These are phyloP conservation scores for Dryas integrifolia DNA, from an alignment of 331 rosid genomes.

Conservation along the genomic window DNA sequence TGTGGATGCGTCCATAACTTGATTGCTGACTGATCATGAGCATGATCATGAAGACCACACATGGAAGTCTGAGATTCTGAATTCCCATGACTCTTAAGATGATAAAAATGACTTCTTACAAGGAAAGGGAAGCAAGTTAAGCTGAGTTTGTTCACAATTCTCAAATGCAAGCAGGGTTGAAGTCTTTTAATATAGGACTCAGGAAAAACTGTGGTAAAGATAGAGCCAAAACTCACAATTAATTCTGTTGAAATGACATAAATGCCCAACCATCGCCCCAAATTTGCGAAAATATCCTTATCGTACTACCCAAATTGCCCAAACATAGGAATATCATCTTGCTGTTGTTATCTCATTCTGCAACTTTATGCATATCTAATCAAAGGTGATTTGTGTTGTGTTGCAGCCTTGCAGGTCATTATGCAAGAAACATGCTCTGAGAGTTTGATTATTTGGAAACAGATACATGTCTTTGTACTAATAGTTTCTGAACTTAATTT, in stretches of 20 bases:
- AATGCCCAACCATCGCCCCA: constrained; percentile 36
- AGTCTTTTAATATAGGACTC: constrained; percentile 38
- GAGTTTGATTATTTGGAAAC: background rate
- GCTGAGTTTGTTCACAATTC: constrained; percentile 21
- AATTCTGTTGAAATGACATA: constrained; percentile 40
- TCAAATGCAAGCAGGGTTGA: constrained; percentile 27
- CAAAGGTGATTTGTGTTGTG: background rate
- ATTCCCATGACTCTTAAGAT: constrained; percentile 45
- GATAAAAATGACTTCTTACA: constrained; percentile 1
- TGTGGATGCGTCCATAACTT: constrained; percentile 37
- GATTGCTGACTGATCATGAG: constrained; percentile 52
- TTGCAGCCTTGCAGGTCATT: constrained; percentile 8
- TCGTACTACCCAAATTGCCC: constrained; percentile 18
- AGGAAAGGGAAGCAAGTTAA: constrained; percentile 24
- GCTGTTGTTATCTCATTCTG: constrained; percentile 11
- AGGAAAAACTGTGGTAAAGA: constrained; percentile 39
- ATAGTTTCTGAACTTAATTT: background rate
- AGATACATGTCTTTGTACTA: background rate
- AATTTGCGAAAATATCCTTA: constrained; percentile 23
- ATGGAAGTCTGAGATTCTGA: constrained; percentile 41
- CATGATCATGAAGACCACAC: constrained; percentile 45
- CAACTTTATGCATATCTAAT: background rate
- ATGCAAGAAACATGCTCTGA: constrained; percentile 14
- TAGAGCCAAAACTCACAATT: constrained; percentile 46
- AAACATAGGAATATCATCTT: background rate